A percentile compares a stretch with the other conserved stretches of the same genome.
These are phyloP conservation scores for Colletotrichum scovillei DNA, from an alignment of 2,329 filamentous ascomycete species.

Conservation along the genomic window DNA sequence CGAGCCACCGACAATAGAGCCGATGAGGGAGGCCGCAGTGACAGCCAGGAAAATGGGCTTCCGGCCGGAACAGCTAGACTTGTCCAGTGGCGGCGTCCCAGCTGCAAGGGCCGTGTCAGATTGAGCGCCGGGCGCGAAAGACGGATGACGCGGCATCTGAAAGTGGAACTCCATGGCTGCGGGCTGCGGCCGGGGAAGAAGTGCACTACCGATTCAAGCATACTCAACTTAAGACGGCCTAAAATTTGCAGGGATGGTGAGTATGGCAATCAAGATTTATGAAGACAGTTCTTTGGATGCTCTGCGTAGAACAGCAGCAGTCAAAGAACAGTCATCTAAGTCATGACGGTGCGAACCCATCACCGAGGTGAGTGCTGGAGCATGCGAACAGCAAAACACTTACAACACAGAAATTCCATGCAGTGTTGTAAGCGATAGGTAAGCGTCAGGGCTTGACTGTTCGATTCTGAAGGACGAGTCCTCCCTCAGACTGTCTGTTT, in stretches of 20 bases:
- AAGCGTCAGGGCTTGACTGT: neutral
- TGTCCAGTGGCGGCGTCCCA: constrained; percentile 72
- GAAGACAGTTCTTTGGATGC: neutral
- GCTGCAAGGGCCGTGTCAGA: neutral
- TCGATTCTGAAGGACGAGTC: neutral
- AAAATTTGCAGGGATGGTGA: neutral
- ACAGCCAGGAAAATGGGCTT: constrained; percentile 63
- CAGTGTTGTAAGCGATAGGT: neutral
- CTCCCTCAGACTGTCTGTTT: neutral
- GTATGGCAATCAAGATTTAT: neutral
- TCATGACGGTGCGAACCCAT: neutral
- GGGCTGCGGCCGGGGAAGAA: constrained; percentile 67
- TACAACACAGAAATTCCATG: neutral
- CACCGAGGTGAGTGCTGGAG: neutral
- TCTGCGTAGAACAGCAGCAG: neutral
- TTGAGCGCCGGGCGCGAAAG: neutral
- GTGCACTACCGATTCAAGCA: constrained; percentile 80
- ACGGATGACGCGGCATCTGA: neutral
- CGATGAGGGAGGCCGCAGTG: constrained; percentile 62
- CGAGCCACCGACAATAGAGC: constrained; percentile 60
- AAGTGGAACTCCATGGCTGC: constrained; percentile 61
- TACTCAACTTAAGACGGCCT: neutral
- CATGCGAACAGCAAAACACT: neutral
- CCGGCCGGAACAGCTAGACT: constrained; percentile 67
- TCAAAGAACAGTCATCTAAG: neutral